Conservation (phyloP, 805 yeast genomes). For the Cyberlindnera subsufficiens region DNA sequence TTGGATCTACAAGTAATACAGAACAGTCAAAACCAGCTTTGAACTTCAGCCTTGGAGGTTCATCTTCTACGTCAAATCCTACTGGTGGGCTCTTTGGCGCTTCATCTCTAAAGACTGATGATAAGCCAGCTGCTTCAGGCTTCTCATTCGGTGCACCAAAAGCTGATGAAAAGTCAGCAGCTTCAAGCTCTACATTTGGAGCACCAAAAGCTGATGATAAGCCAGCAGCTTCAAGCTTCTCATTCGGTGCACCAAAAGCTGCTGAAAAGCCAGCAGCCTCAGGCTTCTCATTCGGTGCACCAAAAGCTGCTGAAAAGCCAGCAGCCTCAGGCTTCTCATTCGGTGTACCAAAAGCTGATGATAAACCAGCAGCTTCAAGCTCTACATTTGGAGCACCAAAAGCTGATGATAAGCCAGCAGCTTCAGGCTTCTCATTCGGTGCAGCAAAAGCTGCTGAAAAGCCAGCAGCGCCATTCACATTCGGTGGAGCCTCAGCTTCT, state of each 20-base stretch:
- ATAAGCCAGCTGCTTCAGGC: background rate
- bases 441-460: background rate
- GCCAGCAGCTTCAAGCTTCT: background rate
- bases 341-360: background rate
- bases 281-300: background rate
- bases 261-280: background rate
- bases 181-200: background rate
- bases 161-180: background rate
- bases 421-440: background rate
- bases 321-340: too few relatives aligned
- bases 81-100: constrained; percentile 13
- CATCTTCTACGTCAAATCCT: constrained; percentile 1
- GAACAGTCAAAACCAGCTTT: background rate
- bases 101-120: background rate
- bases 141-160: background rate
- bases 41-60: background rate
- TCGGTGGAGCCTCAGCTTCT: constrained; percentile 1
- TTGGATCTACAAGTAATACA: constrained; percentile 5
- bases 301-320: background rate
- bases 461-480: constrained; percentile 1
- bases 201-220: background rate
- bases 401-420: background rate
- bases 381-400: background rate
- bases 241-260: background rate
- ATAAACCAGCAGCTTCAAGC: background rate